These are phyloP conservation scores for Globisporangium sylvaticum DNA, from an alignment of 352 stramenopile genomes.

Conservation along the genomic window DNA sequence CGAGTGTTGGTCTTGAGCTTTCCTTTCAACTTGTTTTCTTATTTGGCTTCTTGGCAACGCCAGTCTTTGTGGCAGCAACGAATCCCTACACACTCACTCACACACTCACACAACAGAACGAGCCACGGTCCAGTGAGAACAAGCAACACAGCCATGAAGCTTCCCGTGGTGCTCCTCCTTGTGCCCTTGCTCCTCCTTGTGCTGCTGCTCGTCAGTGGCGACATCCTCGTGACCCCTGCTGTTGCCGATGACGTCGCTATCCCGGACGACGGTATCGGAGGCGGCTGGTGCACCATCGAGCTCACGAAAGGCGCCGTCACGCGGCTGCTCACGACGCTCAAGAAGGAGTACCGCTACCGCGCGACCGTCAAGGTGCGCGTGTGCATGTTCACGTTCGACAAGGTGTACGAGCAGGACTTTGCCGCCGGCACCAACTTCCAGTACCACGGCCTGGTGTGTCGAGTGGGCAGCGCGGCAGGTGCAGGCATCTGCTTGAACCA, in stretches of 20 bases:
- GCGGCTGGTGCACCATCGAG: conserved; percentile 7
- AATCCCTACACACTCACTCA: background rate
- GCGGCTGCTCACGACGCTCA: conserved; percentile 4
- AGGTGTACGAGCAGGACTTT: conserved; percentile 76
- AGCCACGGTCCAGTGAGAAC: background rate
- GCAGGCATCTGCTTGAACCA: background rate
- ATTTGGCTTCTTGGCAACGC: background rate
- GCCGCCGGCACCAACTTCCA: conserved; percentile 10
- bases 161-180: background rate
- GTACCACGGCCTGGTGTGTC: conserved; percentile 9
- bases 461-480: background rate
- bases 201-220: background rate
- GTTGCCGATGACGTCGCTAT: background rate
- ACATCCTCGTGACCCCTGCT: background rate
- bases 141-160: background rate
- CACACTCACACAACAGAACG: background rate
- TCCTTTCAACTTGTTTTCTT: background rate
- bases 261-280: background rate
- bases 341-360: conserved; percentile 46
- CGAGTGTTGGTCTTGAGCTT: background rate
- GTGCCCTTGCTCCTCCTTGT: background rate
- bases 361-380: conserved; percentile 92
- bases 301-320: conserved; percentile 1
- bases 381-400: conserved; percentile 78
- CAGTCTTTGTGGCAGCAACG: background rate